phyloP scores from a whole-genome alignment of 306 rosid genomes.

The barrel medic (Medicago truncatula) region MtrunA17r5.0-ANR NC_053048.1:37055501-37056000 shows the following conservation, averaged over 20 bases:
- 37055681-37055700: neutral
- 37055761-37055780: conserved; percentile 35
- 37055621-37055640: conserved; percentile 5
- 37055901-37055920: no score
- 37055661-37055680: conserved; percentile 31
- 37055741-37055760: conserved; percentile 5
- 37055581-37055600: conserved; percentile 39
- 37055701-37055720: neutral
- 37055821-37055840: conserved; percentile 43
- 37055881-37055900: conserved; percentile 52
- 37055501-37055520: neutral
- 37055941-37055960: no score
- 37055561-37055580: neutral
- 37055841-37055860: conserved; percentile 48
- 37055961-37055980: no score
- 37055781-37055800: conserved; percentile 42
- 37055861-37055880: conserved; percentile 46
- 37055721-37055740: neutral
- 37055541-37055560: no score
- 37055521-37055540: neutral
- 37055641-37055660: conserved; percentile 19
- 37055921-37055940: no score
- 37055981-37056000: no score
- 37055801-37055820: conserved; percentile 42
- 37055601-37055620: conserved; percentile 42